phyloP scores from a whole-genome alignment of 2,329 filamentous ascomycete genomes.

The Fusarium succisae region DNA sequence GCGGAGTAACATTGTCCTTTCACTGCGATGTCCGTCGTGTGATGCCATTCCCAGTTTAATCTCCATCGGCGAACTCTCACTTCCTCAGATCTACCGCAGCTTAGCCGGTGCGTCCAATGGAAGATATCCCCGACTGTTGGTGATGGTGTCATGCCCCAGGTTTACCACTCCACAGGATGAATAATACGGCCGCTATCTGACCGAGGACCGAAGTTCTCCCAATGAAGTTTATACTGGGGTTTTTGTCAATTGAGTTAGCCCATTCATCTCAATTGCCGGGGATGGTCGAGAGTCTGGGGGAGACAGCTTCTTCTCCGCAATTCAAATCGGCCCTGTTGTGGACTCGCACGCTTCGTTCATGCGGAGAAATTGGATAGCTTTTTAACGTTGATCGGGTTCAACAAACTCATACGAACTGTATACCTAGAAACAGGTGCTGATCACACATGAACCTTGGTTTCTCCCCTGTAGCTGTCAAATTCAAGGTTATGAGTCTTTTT shows the following conservation, averaged over 20 bases:
- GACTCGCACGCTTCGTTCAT: neutral
- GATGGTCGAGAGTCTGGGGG: constrained; percentile 6
- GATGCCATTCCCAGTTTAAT: constrained; percentile 31
- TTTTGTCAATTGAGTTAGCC: neutral
- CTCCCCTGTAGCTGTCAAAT: neutral
- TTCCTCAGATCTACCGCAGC: neutral
- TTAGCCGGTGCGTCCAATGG: constrained; percentile 14
- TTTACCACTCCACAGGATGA: constrained; percentile 13
- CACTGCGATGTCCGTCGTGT: too few species aligned
- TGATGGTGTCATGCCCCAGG: constrained; percentile 19
- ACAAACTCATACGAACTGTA: neutral
- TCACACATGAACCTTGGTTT: neutral
- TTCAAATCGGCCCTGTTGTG: constrained; percentile 29
- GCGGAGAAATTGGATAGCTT: constrained; percentile 7
- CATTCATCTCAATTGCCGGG: neutral
- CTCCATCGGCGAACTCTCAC: constrained; percentile 11
- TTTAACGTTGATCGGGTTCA: neutral
- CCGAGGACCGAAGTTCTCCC: constrained; percentile 37
- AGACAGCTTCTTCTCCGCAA: constrained; percentile 24
- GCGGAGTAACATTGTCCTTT: constrained; percentile 2
- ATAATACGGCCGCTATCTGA: constrained; percentile 38
- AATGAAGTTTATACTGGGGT: neutral
- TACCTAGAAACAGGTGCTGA: constrained; percentile 13
- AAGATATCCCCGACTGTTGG: neutral
- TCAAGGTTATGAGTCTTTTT: neutral